A percentile compares a stretch with the other conserved stretches of the same genome.
These are phyloP conservation scores for Neobulgaria alba DNA, from an alignment of 2,329 filamentous ascomycete species.

Conservation along the genomic window DNA sequence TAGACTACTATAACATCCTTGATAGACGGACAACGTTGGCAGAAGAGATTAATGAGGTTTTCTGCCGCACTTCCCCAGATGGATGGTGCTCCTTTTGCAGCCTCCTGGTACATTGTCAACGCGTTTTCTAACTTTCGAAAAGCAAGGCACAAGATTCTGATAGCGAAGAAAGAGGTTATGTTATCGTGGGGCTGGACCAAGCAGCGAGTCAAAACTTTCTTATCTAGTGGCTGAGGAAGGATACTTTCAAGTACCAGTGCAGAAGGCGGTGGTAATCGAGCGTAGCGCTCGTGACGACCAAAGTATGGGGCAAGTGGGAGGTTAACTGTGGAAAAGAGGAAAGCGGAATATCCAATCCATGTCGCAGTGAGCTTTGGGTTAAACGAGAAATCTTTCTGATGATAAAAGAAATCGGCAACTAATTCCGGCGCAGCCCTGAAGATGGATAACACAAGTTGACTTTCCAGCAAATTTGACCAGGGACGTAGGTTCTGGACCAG, in stretches of 20 bases:
- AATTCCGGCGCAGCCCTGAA: slow-evolving; percentile 79
- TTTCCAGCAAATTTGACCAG: slow-evolving; percentile 73
- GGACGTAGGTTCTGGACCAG: slow-evolving; percentile 74
- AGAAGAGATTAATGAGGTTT: slow-evolving; percentile 66
- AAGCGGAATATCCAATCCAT: slow-evolving; percentile 89
- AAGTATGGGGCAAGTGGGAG: slow-evolving; percentile 65
- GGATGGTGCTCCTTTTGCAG: slow-evolving; percentile 29
- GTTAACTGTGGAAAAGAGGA: slow-evolving; percentile 74
- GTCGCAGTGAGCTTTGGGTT: slow-evolving; percentile 88
- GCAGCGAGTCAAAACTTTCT: slow-evolving; percentile 71
- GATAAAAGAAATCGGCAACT: slow-evolving; percentile 77
- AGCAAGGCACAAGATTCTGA: slow-evolving; percentile 68
- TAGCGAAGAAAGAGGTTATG: slow-evolving; percentile 77
- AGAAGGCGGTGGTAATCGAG: slow-evolving; percentile 65
- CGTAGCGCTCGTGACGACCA: slow-evolving; percentile 55
- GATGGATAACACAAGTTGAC: slow-evolving; percentile 70
- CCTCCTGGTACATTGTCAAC: slow-evolving; percentile 34
- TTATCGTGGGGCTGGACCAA: slow-evolving; percentile 68
- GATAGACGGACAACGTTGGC: slow-evolving; percentile 68
- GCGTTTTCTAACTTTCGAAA: slow-evolving; percentile 63
- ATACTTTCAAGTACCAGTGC: slow-evolving; percentile 78
- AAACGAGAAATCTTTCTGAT: slow-evolving; percentile 71
- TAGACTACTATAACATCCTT: slow-evolving; percentile 73
- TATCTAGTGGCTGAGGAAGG: slow-evolving; percentile 71
- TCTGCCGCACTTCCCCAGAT: slow-evolving; percentile 64